Conservation (phyloP, 306 rosid species). For the Abrus precatorius region DNA sequence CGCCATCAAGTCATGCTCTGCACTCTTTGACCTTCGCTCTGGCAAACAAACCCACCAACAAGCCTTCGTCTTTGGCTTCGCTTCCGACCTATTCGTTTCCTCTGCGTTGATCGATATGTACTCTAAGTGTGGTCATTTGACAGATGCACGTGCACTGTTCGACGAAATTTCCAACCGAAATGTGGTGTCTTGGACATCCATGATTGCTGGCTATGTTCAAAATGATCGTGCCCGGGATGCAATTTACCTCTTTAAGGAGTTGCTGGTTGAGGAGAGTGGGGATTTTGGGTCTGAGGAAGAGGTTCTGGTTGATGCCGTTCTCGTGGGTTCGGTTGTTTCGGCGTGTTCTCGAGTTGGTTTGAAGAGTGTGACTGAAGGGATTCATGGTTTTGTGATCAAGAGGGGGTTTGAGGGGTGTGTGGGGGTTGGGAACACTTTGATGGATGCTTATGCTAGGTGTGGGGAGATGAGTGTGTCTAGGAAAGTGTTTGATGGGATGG, state of each 20-base stretch:
- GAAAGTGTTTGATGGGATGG: slow-evolving; percentile 81
- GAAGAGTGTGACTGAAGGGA: slow-evolving; percentile 66
- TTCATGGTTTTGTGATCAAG: slow-evolving; percentile 74
- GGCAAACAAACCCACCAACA: slow-evolving; percentile 85
- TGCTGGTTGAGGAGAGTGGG: slow-evolving; percentile 63
- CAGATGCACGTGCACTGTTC: slow-evolving; percentile 70
- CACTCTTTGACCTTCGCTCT: slow-evolving; percentile 69
- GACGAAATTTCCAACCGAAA: slow-evolving; percentile 75
- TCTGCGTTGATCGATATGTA: slow-evolving; percentile 85
- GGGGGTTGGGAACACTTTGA: slow-evolving; percentile 80
- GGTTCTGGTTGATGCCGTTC: slow-evolving; percentile 64
- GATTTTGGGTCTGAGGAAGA: slow-evolving; percentile 40
- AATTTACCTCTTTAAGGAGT: slow-evolving; percentile 67
- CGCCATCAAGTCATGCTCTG: slow-evolving; percentile 82
- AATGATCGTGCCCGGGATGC: slow-evolving; percentile 59
- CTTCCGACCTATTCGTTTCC: slow-evolving; percentile 72
- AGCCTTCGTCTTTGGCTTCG: slow-evolving; percentile 74
- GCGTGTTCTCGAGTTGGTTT: slow-evolving; percentile 72
- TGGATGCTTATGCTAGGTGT: slow-evolving; percentile 91
- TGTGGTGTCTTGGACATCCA: slow-evolving; percentile 86
- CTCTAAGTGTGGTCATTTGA: slow-evolving; percentile 67
- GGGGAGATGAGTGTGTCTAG: slow-evolving; percentile 65
- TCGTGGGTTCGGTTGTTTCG: slow-evolving; percentile 71
- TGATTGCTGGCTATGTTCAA: slow-evolving; percentile 73
- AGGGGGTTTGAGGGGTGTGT: slow-evolving; percentile 68